Conservation (phyloP, 1,284 basidiomycete species). For the Golubevia pallescens region DNA sequence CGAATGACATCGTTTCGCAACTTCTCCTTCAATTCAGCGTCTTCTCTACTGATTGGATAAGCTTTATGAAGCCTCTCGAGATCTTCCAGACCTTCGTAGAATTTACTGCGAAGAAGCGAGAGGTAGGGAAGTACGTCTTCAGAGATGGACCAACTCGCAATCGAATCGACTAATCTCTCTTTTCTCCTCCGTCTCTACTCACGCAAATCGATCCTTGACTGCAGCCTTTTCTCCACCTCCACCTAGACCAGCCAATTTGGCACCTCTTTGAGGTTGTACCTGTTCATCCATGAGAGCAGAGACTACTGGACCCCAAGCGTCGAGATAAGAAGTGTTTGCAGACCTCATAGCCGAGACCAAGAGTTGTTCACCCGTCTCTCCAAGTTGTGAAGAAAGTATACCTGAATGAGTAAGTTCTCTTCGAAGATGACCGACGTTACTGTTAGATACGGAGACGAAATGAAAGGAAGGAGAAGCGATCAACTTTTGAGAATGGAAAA, state of each 20-base stretch:
- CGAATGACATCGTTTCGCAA: conserved; percentile 28
- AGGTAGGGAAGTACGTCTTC: conserved; percentile 24
- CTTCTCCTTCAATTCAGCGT: conserved; percentile 33
- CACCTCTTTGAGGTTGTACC: conserved; percentile 8
- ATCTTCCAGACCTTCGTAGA: conserved; percentile 51
- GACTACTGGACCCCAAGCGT: conserved; percentile 49
- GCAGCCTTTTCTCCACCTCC: conserved; percentile 39
- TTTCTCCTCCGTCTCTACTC: conserved; percentile 1
- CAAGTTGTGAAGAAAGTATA: conserved; percentile 17
- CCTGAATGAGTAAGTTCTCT: conserved; percentile 18
- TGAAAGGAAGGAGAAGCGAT: conserved; percentile 12
- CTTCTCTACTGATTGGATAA: conserved; percentile 43
- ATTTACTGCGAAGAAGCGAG: conserved; percentile 26
- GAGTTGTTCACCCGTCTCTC: conserved; percentile 40
- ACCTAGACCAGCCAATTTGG: conserved; percentile 42
- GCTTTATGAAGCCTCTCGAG: conserved; percentile 46
- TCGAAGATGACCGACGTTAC: conserved; percentile 17
- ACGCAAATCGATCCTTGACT: conserved; percentile 51
- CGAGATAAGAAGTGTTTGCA: conserved; percentile 45
- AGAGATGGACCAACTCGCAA: conserved; percentile 1
- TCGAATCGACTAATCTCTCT: not conserved
- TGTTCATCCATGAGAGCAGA: conserved; percentile 48
- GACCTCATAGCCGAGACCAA: conserved; percentile 30
- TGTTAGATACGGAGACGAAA: conserved; percentile 12
- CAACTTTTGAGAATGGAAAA: conserved; percentile 32